phyloP scores from a whole-genome alignment of 768 basidiomycete species.

The Amanita thiersii region DNA sequence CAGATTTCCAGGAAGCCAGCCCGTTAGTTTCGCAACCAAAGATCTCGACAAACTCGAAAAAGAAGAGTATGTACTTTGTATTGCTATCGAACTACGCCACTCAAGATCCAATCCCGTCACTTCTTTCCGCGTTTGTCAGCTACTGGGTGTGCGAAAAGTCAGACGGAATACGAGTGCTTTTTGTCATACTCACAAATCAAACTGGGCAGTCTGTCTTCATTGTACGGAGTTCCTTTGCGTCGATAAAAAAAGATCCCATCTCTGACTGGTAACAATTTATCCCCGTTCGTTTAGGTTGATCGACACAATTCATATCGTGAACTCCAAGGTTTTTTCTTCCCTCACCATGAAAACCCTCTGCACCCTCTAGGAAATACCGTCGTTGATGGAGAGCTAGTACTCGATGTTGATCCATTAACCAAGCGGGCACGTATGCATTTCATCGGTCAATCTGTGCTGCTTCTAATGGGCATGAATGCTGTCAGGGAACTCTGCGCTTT shows the following conservation, averaged over 20 bases:
- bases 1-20: slow-evolving; percentile 95
- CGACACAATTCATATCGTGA: slow-evolving; percentile 83
- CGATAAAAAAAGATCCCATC: neutral
- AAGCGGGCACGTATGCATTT: slow-evolving; percentile 43
- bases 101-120: neutral
- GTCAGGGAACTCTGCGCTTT: slow-evolving; percentile 72
- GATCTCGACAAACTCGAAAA: slow-evolving; percentile 73
- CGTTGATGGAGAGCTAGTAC: slow-evolving; percentile 89
- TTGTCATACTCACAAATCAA: slow-evolving; percentile 63
- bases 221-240: slow-evolving; percentile 35
- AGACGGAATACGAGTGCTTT: slow-evolving; percentile 86
- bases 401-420: slow-evolving; percentile 77
- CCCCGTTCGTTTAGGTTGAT: slow-evolving; percentile 69
- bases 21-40: slow-evolving; percentile 73
- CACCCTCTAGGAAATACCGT: slow-evolving; percentile 71
- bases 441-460: neutral
- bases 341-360: slow-evolving; percentile 70
- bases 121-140: slow-evolving; percentile 29
- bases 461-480: slow-evolving; percentile 6
- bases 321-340: slow-evolving; percentile 76
- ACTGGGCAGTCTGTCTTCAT: slow-evolving; percentile 60
- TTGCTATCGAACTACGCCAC: slow-evolving; percentile 1
- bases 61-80: slow-evolving; percentile 57
- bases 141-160: slow-evolving; percentile 99
- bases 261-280: slow-evolving; percentile 2